Evolutionary conservation across 305 asterid species (phyloP), one percentile per base, ranked within the genome.

Genomic region (Striga hermonthica): DNA sequence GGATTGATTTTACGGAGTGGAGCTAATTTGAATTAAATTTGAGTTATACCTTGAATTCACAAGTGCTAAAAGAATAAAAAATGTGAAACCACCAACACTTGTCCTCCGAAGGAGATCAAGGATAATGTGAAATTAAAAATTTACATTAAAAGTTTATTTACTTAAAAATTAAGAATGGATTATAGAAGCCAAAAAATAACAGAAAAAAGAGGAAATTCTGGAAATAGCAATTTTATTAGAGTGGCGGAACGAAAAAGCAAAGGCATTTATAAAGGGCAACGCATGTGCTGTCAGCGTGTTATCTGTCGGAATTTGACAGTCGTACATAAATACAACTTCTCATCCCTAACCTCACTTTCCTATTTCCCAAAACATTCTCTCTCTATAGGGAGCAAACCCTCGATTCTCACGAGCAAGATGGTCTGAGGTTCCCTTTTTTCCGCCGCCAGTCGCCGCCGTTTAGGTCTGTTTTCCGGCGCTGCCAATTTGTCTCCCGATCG

Each of bases 271-370:
- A 67, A 1, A 65, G n/a, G 55, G 58, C 68, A 69, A 78, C 66
- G 80, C 80, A 80, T 74, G 85, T 80, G 85, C 74, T 77, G 84
- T 79, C 79, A 67, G 81, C 71, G 80, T 70, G 71, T 56, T 74
- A 70, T 78, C 74, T 79, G 78, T 79, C 81, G 78, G 79, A 57
- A 73, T 72, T 70, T 62, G 67, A 60, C 64, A 64, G 66, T 74
- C 69, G 54, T 72, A 77, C 69, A 59, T 72, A 77, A 70, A 77
- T 75, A 73, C 60, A 55, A 56, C 66, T 37, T 47, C 37, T 15
- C 58, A 53, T 53, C 14, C 59, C 59, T 54, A 54, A n/a, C 37
- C 78, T 7, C 64, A 59, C 77, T 77, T 80, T 74, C 78, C 82
- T 69, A 82, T 80, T 76, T 73, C 72, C 76, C 72, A 67, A 34